phyloP scores from a whole-genome alignment of 441 rosid species.

The Erodium moschatum region DNA sequence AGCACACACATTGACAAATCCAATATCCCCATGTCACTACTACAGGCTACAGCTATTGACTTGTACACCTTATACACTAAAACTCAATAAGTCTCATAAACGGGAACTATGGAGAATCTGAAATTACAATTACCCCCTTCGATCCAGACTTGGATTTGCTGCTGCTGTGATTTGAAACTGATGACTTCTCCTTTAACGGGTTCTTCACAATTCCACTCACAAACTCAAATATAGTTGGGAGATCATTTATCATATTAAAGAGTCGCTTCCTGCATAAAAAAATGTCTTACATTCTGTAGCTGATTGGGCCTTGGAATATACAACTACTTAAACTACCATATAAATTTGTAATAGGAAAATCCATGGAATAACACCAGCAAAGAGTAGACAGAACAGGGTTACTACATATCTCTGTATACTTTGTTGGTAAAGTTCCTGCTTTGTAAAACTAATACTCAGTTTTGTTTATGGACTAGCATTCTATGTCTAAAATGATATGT shows the following conservation, averaged over 20 bases:
- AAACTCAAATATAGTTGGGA: constrained; percentile 75
- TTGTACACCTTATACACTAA: not conserved
- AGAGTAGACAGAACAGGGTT: not conserved
- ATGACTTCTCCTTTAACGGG: constrained; percentile 56
- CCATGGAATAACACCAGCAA: not conserved
- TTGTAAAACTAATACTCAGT: not conserved
- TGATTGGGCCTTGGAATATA: not conserved
- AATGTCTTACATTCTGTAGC: constrained; percentile 8
- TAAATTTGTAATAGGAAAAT: not conserved
- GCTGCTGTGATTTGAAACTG: constrained; percentile 33
- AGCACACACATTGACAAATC: not conserved
- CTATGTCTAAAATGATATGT: not conserved
- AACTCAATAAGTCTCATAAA: not conserved
- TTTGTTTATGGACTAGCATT: not conserved
- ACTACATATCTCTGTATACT: not conserved
- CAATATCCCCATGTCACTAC: not conserved
- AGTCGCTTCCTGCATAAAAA: constrained; percentile 65
- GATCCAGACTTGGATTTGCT: constrained; percentile 63
- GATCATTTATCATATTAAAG: constrained; percentile 78
- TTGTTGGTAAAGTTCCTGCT: not conserved
- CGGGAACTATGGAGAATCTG: not conserved
- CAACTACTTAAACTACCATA: constrained; percentile 17
- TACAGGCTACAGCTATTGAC: not conserved
- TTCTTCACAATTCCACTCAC: constrained; percentile 69
- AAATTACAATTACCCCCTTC: constrained; percentile 35